These are phyloP conservation scores for Fagopyrum tataricum DNA, from an alignment of 148 eudicot species.

Conservation along the genomic window DNA sequence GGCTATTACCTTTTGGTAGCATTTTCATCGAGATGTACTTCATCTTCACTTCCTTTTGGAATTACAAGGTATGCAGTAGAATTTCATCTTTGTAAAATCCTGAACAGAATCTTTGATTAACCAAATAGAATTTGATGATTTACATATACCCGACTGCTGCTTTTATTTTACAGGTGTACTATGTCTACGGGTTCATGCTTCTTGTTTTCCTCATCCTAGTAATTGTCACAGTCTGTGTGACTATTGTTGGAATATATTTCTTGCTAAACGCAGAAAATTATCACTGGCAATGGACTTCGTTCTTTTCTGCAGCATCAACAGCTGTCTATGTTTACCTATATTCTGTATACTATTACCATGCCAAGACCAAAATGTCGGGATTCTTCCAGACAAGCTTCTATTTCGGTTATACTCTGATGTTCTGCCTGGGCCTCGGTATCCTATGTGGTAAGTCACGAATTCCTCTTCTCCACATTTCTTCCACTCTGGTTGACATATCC, in stretches of 20 bases:
- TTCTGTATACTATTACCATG: slow-evolving; percentile 78
- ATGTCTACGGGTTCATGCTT: slow-evolving; percentile 89
- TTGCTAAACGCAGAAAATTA: slow-evolving; percentile 96
- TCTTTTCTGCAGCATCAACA: slow-evolving; percentile 87
- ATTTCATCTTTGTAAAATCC: background rate
- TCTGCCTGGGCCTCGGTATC: slow-evolving; percentile 78
- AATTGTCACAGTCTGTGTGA: slow-evolving; percentile 90
- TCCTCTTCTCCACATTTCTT: background rate
- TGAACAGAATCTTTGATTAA: background rate
- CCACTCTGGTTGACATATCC: background rate
- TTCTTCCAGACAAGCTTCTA: slow-evolving; percentile 99
- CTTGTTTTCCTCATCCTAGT: slow-evolving; percentile 82
- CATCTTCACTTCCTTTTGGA: slow-evolving; percentile 82
- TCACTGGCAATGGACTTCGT: slow-evolving; percentile 96
- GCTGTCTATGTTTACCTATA: slow-evolving; percentile 83
- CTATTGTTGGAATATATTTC: slow-evolving; percentile 96
- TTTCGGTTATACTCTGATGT: slow-evolving; percentile 82
- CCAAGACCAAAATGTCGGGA: slow-evolving; percentile 93
- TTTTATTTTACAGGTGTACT: slow-evolving; percentile 59
- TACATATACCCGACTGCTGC: background rate
- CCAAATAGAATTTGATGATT: background rate
- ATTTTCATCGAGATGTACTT: slow-evolving; percentile 84
- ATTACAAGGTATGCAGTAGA: slow-evolving; percentile 55
- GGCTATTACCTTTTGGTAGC: slow-evolving; percentile 84
- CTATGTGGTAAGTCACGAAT: slow-evolving; percentile 60